Evolutionary conservation across 2,329 filamentous ascomycete genomes (phyloP).

Genomic region (Aspergillus texensis): DNA sequence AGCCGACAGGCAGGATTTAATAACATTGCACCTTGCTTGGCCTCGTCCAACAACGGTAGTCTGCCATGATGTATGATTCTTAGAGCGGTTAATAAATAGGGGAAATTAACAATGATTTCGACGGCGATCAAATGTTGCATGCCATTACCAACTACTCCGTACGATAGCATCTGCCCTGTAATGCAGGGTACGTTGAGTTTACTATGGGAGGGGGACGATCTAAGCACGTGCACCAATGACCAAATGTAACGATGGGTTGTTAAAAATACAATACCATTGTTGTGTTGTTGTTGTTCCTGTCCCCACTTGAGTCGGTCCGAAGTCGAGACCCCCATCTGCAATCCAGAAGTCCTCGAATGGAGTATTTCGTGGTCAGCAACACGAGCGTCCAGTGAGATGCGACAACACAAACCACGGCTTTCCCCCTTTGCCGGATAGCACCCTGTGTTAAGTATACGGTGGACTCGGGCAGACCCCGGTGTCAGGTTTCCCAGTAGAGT

Average conservation of each 20-base stretch:
- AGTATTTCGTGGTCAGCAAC: background rate
- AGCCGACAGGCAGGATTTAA: background rate
- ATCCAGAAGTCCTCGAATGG: background rate
- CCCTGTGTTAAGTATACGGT: background rate
- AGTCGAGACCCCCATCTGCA: background rate
- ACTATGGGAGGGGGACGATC: background rate
- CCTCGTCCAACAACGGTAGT: background rate
- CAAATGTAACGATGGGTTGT: background rate
- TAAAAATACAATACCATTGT: conserved; percentile 2
- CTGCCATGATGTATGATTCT: background rate
- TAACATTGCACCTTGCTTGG: background rate
- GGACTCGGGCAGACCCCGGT: background rate
- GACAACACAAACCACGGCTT: background rate
- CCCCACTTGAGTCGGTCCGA: background rate
- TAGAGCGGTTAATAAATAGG: background rate
- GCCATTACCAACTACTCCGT: background rate
- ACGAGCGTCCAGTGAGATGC: background rate
- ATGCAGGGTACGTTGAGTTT: background rate
- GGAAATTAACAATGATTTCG: background rate
- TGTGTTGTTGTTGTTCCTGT: background rate
- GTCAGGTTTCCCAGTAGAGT: background rate
- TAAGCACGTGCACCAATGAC: background rate
- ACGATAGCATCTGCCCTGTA: background rate
- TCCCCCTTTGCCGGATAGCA: background rate
- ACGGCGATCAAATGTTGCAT: background rate